These are phyloP conservation scores for Gracilaria domingensis DNA, from an alignment of 23 red algal genomes.

Conservation along the genomic window DNA sequence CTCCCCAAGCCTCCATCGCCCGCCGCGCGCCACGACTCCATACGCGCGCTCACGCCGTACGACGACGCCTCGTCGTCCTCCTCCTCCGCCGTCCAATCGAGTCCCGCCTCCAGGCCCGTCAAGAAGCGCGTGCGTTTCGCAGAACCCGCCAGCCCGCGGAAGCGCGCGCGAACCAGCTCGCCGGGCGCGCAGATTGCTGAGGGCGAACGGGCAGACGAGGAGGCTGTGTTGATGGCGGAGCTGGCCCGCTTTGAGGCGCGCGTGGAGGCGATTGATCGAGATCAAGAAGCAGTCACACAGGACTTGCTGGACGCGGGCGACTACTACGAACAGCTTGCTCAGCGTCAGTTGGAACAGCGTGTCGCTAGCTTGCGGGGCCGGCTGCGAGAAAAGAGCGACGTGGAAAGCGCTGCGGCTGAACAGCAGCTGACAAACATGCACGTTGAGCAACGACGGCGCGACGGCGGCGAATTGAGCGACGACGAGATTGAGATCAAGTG, in stretches of 20 bases:
- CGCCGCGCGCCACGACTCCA: neutral
- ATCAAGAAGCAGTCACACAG: neutral
- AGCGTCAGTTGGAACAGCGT: constrained; percentile 6
- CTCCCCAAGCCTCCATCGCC: neutral
- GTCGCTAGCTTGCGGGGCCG: neutral
- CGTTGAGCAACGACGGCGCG: neutral
- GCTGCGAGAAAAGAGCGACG: neutral
- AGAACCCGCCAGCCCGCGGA: neutral
- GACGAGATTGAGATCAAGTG: neutral
- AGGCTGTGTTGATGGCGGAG: neutral
- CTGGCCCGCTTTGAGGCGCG: constrained; percentile 33
- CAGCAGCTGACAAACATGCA: neutral
- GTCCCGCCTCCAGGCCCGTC: neutral
- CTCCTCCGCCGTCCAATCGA: neutral
- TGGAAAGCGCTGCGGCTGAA: neutral
- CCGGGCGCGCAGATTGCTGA: neutral
- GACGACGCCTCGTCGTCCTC: neutral
- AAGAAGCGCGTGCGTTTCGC: constrained; percentile 17
- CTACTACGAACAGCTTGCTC: neutral
- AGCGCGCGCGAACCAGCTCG: constrained; percentile 9
- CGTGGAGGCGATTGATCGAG: constrained; percentile 18
- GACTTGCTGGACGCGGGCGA: constrained; percentile 33
- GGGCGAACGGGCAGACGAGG: neutral
- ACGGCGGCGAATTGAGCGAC: constrained; percentile 1
- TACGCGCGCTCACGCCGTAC: neutral